A percentile compares a stretch with the other conserved stretches of the same genome.
phyloP scores from a whole-genome alignment of 2,329 filamentous ascomycete species.

The Fusarium multiceps region DNA sequence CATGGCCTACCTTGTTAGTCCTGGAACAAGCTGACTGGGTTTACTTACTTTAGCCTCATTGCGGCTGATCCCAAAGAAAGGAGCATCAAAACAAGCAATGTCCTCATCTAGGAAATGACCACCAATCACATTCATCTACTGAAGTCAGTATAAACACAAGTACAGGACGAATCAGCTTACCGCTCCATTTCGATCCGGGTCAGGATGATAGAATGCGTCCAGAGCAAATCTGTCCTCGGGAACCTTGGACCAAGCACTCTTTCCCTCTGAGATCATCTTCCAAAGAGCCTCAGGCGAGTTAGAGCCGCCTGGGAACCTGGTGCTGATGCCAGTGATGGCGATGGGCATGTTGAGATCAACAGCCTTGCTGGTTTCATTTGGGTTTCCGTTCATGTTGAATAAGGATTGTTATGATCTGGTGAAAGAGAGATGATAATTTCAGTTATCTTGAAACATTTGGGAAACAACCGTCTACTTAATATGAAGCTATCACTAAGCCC shows the following conservation, averaged over 20 bases:
- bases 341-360: neutral
- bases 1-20: neutral
- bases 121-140: neutral
- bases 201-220: neutral
- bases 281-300: neutral
- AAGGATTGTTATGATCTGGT: neutral
- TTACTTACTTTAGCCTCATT: neutral
- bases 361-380: neutral
- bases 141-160: neutral
- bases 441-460: neutral
- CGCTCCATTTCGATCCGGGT: neutral
- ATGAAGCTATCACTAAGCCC: neutral
- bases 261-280: neutral
- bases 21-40: neutral
- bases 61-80: neutral
- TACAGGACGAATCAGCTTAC: neutral
- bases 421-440: neutral
- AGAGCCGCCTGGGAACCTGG: neutral
- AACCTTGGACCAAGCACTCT: neutral
- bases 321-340: neutral
- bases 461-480: neutral
- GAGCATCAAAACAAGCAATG: neutral
- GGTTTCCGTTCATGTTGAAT: conserved; percentile 12
- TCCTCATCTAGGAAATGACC: neutral
- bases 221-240: neutral